Base-by-base conservation (phyloP, 768 basidiomycete species). In the Pilatotrama ljubarskyi region DNA sequence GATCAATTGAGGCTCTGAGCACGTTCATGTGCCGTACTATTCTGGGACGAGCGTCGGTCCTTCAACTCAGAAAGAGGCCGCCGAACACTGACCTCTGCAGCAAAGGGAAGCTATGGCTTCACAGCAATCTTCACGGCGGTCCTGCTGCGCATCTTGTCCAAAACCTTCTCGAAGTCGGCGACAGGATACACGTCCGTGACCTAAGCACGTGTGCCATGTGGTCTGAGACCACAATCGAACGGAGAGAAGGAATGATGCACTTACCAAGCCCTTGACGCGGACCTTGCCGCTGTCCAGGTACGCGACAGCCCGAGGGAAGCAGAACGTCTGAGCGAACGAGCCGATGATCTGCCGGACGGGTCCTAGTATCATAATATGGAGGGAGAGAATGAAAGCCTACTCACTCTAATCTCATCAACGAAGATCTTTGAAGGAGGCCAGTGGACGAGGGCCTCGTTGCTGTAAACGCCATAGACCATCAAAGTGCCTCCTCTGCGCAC, bases 381-480 rank as follows among this genome's bases (percentile, higher is more conserved):
- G 26, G 13, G 15, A 3, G 37, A 9, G 25, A 0, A 17, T 2
- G 3, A 18, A 24, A 20, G 18, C 32, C 11, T 6, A 43, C 68
- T 6, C 52, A 85, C 84, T 63, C 73, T 78, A 62, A 90, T 90
- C 69, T 91, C 89, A 68, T 91, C 86, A 11, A 78, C 75, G 72
- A 87, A 85, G 56, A 92, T 90, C 78, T 91, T 92, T 51, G 85
- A 83, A 3, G 93, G 93, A 1, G 91, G 83, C 92, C 92, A 95
- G 66, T 87, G 85, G 1, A 95, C 90, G 20, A 82, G 79, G 1
- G 91, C 93, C 62, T 86, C 85, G 75, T 94, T 87, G 72, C 87
- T 88, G 70, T 95, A 96, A 38, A 95, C 93, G 40, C 93, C 93
- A 68, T 96, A 96, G 43, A 93, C 82, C 86, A 93, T 87, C 69